Evolutionary conservation across 2,329 filamentous ascomycete species (phyloP).

Genomic region (Emydomyces testavorans): DNA sequence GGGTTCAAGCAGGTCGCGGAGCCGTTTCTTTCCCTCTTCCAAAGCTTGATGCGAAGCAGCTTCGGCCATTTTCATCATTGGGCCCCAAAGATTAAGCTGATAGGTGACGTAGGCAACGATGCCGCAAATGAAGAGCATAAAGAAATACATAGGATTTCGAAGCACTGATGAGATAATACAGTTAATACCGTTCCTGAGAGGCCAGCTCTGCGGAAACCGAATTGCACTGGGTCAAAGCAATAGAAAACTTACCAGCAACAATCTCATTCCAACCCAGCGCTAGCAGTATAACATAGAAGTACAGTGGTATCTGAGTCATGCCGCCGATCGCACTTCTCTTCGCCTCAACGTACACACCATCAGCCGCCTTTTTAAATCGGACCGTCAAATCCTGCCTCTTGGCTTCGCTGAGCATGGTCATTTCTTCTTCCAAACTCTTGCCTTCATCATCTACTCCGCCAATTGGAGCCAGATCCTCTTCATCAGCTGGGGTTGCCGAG

Average conservation of each 20-base stretch:
- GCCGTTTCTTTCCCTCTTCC: slow-evolving; percentile 81
- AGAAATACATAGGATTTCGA: slow-evolving; percentile 84
- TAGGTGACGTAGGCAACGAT: slow-evolving; percentile 80
- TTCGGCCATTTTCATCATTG: slow-evolving; percentile 89
- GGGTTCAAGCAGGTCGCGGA: slow-evolving; percentile 79
- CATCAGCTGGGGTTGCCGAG: slow-evolving; percentile 66
- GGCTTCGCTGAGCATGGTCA: slow-evolving; percentile 80
- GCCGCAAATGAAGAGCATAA: slow-evolving; percentile 67
- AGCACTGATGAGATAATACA: slow-evolving; percentile 51
- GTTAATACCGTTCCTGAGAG: slow-evolving; percentile 15
- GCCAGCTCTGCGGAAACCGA: slow-evolving; percentile 3
- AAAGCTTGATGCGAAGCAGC: slow-evolving; percentile 76
- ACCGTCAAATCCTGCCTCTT: slow-evolving; percentile 87
- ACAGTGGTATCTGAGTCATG: slow-evolving; percentile 83
- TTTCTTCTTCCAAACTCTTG: slow-evolving; percentile 90
- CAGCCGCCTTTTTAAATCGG: slow-evolving; percentile 95
- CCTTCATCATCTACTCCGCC: slow-evolving; percentile 90
- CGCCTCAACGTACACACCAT: slow-evolving; percentile 94
- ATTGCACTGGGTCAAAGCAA: neutral
- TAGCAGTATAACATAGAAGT: slow-evolving; percentile 83
- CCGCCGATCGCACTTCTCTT: slow-evolving; percentile 94
- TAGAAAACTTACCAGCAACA: slow-evolving; percentile 59
- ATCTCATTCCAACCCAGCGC: slow-evolving; percentile 99
- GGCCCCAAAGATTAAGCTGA: slow-evolving; percentile 87
- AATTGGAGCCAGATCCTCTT: slow-evolving; percentile 79